Base-by-base conservation (phyloP, 176 grass and related monocot species). In the Avena atlantica region DNA sequence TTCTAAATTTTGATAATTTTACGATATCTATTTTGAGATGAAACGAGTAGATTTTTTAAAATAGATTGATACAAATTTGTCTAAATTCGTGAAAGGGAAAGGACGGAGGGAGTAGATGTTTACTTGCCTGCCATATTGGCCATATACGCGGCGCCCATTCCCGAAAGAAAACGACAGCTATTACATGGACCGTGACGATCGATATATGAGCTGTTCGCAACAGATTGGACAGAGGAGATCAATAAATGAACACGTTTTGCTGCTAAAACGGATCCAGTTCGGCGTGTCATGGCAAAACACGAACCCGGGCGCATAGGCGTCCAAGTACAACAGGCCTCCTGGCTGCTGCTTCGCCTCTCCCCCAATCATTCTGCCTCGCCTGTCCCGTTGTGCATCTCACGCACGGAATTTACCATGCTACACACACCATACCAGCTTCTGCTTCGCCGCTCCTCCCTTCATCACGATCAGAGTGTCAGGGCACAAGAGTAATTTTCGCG, bases 231-330 rank as follows among this genome's bases (percentile, higher is more conserved):
- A 27, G 36, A 68, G 16, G 14, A 68, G 17, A 53, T 14, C 11
- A 11, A 36, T 53, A 36, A 8, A 1, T 3, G 4, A 70, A 37
- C 51, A 83, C 15, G 53, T 56, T 6, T 14, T 4, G 19, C 27
- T 47, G 66, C 23, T 47, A 34, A 74, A 81, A 80, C 36, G 0
- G 27, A 56, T 42, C 58, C 36, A 27, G 31, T 45, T 40, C 89
- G 25, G 12, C 36, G 85, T 87, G 55, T 4, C 75, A 47, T 74
- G 2, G 10, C 15, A 11, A 40, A 67, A 51, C 69, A 52, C 36
- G 81, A 87, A 87, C 27, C 37, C 1, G 25, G 1, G 25, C 76
- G 75, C 59, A 17, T 80, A 86, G 48, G 75, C 80, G 85, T 91
- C 89, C 80, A 87, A 29, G 74, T 91, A 74, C 89, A 19, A 8